phyloP scores from a whole-genome alignment of 2,329 filamentous ascomycete genomes.

The Macrophomina tecta region DNA sequence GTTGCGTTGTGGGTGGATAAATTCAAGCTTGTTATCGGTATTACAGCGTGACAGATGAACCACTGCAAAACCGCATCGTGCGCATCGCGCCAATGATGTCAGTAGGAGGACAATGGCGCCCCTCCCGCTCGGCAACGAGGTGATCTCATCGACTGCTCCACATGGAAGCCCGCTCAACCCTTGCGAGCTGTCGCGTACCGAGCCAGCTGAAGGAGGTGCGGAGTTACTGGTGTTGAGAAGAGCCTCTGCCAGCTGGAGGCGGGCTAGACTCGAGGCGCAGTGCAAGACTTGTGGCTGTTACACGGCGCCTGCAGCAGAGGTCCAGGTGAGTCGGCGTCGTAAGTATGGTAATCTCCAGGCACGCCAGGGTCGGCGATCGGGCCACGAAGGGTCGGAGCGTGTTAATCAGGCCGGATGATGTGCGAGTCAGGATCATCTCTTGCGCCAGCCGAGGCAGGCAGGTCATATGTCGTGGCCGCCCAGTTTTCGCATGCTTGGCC shows the following conservation, averaged over 20 bases:
- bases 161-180: not conserved
- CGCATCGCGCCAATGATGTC: conserved; percentile 23
- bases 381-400: not conserved
- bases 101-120: not conserved
- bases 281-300: not conserved
- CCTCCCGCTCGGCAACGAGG: not conserved
- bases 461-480: conserved; percentile 6
- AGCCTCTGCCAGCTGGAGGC: not conserved
- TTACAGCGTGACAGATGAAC: not conserved
- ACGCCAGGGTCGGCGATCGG: conserved; percentile 15
- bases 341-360: not conserved
- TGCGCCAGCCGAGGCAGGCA: conserved; percentile 7
- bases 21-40: not conserved
- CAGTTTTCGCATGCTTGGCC: not conserved
- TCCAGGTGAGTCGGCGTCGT: not conserved
- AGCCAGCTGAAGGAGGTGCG: not conserved
- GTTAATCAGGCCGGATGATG: conserved; percentile 1
- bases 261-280: conserved; percentile 10
- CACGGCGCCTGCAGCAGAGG: not conserved
- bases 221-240: conserved; percentile 1
- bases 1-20: not conserved
- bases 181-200: not conserved
- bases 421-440: conserved; percentile 7
- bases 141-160: conserved; percentile 13
- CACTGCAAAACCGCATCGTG: not conserved